Evolutionary conservation across 805 yeast species (phyloP), one percentile per base, ranked within the genome.

Genomic region (Torulaspora quercuum): DNA sequence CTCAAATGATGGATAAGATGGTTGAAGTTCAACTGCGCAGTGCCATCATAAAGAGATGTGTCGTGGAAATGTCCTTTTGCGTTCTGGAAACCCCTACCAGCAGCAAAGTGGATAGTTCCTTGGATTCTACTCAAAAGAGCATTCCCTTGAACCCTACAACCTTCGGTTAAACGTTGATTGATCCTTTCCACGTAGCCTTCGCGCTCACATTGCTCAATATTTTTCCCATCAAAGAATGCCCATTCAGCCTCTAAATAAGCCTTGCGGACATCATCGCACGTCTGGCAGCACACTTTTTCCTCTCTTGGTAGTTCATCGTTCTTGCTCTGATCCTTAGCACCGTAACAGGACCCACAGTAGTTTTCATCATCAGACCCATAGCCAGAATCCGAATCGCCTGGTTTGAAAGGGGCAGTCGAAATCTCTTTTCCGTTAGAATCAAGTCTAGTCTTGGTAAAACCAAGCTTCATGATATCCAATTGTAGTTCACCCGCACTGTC

Each of bases 41-140:
- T 69, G 45, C 76, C 69, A 19, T 67, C 65, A 63, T 75, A 92
- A 35, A 86, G 68, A 6, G 95, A 82, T 37, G 83, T 62, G 56
- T 92, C 98, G 65, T 92, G 98, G 41, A 76, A 70, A 59, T 92
- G 98, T 33, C 72, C 71, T 11, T 76, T 77, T 6, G 38, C 42
- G 39, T 64, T 60, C 25, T 80, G 74, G 52, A 69, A 71, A 2
- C 94, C 78, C 16, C 82, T 78, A 25, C 98, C 98, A 3, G 98
- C 97, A 1, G 97, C 96, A 70, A 92, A 88, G 66, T 92, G 97
- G 45, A 92, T 65, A 53, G 86, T 83, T 31, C 98, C 98, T 14
- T 82, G 80, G 28, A 92, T 82, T 64, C 95, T 77, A 62, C 85
- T 85, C 54, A 92, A 76, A 49, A 76, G 68, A 5, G 94, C 81